phyloP scores from a whole-genome alignment of 2,329 filamentous ascomycete genomes.

The Alternaria dauci region DNA sequence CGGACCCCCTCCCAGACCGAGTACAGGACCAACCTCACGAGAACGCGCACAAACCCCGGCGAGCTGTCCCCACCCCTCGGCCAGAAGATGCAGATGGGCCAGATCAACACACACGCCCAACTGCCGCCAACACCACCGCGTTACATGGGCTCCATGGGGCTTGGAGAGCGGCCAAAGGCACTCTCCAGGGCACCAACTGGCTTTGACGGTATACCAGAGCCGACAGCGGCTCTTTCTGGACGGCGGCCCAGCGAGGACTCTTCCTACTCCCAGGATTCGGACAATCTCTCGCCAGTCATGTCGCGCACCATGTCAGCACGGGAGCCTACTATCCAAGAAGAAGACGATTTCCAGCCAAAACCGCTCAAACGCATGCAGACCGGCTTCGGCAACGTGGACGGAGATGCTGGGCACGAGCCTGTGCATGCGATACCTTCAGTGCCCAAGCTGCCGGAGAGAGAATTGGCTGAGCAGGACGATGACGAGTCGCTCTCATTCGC shows the following conservation, averaged over 20 bases:
- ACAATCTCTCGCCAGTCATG: slow-evolving; percentile 34
- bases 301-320: slow-evolving; percentile 35
- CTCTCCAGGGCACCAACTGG: slow-evolving; percentile 46
- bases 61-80: slow-evolving; percentile 49
- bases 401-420: slow-evolving; percentile 48
- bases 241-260: slow-evolving; percentile 45
- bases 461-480: slow-evolving; percentile 27
- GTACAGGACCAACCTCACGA: slow-evolving; percentile 43
- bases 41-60: slow-evolving; percentile 45
- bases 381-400: slow-evolving; percentile 50
- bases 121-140: slow-evolving; percentile 39
- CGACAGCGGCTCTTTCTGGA: background rate
- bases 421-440: slow-evolving; percentile 53
- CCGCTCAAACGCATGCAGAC: slow-evolving; percentile 67
- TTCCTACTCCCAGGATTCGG: slow-evolving; percentile 43
- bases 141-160: slow-evolving; percentile 46
- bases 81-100: slow-evolving; percentile 49
- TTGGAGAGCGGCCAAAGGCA: slow-evolving; percentile 44
- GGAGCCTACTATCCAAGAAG: slow-evolving; percentile 47
- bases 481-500: slow-evolving; percentile 56
- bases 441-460: slow-evolving; percentile 41
- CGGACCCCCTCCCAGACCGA: slow-evolving; percentile 38
- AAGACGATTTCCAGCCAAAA: slow-evolving; percentile 62
- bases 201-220: slow-evolving; percentile 37
- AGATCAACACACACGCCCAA: slow-evolving; percentile 44